phyloP scores from a whole-genome alignment of 2,329 filamentous ascomycete species.

The Acrocalymma vagum region DNA sequence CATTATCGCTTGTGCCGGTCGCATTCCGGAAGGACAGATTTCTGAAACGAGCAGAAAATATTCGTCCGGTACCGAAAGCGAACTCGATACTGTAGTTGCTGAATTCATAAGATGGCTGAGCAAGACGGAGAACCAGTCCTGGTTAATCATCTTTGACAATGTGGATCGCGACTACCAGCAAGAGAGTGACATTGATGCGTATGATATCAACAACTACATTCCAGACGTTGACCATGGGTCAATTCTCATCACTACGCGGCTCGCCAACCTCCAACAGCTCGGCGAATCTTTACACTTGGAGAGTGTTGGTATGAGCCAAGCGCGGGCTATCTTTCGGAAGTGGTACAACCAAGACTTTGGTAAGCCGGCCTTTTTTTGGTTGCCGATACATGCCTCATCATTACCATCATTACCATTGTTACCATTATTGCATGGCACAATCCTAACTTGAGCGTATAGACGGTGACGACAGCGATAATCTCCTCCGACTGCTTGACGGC shows the following conservation, averaged over 20 bases:
- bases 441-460: too few species aligned
- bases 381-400: too few species aligned
- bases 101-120: constrained; percentile 25
- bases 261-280: constrained; percentile 17
- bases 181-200: constrained; percentile 12
- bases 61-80: constrained; percentile 9
- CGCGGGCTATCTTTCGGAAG: constrained; percentile 23
- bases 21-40: constrained; percentile 25
- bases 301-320: constrained; percentile 20
- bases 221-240: constrained; percentile 19
- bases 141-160: constrained; percentile 27
- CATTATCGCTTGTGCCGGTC: constrained; percentile 22
- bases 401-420: too few species aligned
- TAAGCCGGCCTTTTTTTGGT: too few species aligned
- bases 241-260: constrained; percentile 23
- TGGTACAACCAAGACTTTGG: constrained; percentile 21
- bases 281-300: constrained; percentile 15
- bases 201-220: constrained; percentile 20
- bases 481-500: constrained; percentile 27
- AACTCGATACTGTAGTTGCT: constrained; percentile 20
- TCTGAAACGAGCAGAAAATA: constrained; percentile 21
- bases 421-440: too few species aligned
- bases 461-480: constrained; percentile 7
- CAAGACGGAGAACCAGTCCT: constrained; percentile 15
- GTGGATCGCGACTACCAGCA: constrained; percentile 17